These are phyloP conservation scores for Trichoderma semiorbis DNA, from an alignment of 2,329 filamentous ascomycete species.

Conservation along the genomic window DNA sequence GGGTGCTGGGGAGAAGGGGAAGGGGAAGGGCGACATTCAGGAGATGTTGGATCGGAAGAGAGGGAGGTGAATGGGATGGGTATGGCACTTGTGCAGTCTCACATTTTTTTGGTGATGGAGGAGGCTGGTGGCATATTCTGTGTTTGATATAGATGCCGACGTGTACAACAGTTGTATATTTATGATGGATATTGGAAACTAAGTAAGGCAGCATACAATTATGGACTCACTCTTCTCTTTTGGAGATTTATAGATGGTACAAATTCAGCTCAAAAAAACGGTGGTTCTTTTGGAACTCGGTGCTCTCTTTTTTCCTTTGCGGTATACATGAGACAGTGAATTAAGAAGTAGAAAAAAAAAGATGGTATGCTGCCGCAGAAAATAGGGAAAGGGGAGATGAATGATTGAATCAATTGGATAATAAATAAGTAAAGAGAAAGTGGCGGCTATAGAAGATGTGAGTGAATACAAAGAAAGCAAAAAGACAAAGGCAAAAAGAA, in stretches of 20 bases:
- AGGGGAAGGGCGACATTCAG: conserved; percentile 38
- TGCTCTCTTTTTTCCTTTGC: not conserved
- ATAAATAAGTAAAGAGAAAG: not conserved
- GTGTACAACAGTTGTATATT: conserved; percentile 9
- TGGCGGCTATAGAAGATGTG: not conserved
- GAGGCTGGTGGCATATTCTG: not conserved
- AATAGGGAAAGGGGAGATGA: not conserved
- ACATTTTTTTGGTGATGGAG: not conserved
- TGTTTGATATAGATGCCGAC: not conserved
- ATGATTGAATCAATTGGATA: not conserved
- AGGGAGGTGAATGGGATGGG: conserved; percentile 22
- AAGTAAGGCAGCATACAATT: not conserved
- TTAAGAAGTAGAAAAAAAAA: not conserved
- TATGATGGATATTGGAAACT: not conserved
- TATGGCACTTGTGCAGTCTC: not conserved
- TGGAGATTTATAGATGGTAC: not conserved
- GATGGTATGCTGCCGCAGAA: not conserved
- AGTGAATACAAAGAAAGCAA: not conserved
- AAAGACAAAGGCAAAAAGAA: not conserved
- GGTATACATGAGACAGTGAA: not conserved
- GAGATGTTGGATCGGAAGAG: conserved; percentile 38
- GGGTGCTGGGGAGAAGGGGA: conserved; percentile 29
- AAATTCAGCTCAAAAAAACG: not conserved
- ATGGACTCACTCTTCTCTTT: conserved; percentile 6
- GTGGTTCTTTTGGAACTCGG: not conserved